phyloP scores from a whole-genome alignment of 768 basidiomycete genomes.

The Agrocybe praecox region DNA sequence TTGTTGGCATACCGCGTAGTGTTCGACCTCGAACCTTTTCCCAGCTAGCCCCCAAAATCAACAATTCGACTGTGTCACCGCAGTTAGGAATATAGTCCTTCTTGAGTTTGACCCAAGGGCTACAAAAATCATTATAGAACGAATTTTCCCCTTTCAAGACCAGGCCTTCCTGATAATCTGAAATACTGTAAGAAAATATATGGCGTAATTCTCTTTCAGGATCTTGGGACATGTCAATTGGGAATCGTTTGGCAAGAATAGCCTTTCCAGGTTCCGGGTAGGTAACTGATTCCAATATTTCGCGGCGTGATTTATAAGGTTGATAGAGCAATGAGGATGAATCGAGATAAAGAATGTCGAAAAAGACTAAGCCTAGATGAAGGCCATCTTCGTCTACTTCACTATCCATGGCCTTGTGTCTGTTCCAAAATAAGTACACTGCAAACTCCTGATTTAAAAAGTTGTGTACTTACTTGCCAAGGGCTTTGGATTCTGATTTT shows the following conservation, averaged over 20 bases:
- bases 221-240: conserved; percentile 41
- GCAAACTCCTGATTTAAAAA: background rate
- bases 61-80: conserved; percentile 82
- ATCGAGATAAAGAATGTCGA: conserved; percentile 79
- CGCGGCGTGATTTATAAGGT: conserved; percentile 63
- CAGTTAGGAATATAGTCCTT: conserved; percentile 86
- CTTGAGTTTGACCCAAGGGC: conserved; percentile 89
- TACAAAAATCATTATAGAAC: conserved; percentile 60
- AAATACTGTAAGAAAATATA: conserved; percentile 54
- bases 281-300: conserved; percentile 61
- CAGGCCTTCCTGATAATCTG: conserved; percentile 64
- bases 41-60: conserved; percentile 78
- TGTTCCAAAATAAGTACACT: conserved; percentile 3
- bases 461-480: conserved; percentile 11
- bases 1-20: conserved; percentile 58
- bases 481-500: conserved; percentile 12
- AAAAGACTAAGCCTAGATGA: conserved; percentile 80
- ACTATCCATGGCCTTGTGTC: conserved; percentile 30
- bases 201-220: conserved; percentile 30
- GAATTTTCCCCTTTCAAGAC: conserved; percentile 79
- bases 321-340: conserved; percentile 53
- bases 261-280: conserved; percentile 56
- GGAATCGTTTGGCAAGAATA: conserved; percentile 59
- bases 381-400: conserved; percentile 34
- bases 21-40: conserved; percentile 78